Evolutionary conservation across 805 yeast genomes (phyloP).

Genomic region (Diddensiella santjacobensis): DNA sequence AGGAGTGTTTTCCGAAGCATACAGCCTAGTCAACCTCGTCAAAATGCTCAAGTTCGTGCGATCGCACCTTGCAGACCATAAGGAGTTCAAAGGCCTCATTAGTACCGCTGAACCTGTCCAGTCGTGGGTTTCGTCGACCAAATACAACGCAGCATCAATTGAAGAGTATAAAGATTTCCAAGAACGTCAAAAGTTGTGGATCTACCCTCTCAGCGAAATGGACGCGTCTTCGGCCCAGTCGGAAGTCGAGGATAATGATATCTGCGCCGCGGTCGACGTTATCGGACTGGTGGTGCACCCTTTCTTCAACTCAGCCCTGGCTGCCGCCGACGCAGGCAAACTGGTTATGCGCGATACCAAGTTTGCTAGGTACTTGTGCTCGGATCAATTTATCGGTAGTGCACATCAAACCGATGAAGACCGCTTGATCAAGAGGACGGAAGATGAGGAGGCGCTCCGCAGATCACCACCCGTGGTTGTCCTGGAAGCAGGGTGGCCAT

Average conservation of each 20-base stretch:
- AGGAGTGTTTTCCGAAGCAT: conserved; percentile 21
- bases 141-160: conserved; percentile 20
- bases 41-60: conserved; percentile 20
- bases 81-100: conserved; percentile 43
- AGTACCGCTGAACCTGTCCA: conserved; percentile 85
- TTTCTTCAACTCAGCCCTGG: conserved; percentile 58
- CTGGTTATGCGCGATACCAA: conserved; percentile 58
- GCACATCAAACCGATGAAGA: conserved; percentile 14
- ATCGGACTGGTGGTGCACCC: conserved; percentile 76
- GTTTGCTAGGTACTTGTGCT: conserved; percentile 52
- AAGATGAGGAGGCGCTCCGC: background rate
- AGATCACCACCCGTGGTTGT: conserved; percentile 45
- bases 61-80: background rate
- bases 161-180: conserved; percentile 29
- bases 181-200: conserved; percentile 2
- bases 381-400: conserved; percentile 29
- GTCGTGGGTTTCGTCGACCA: conserved; percentile 38
- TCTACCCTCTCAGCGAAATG: background rate
- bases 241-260: conserved; percentile 45
- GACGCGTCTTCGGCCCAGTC: conserved; percentile 1
- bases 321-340: conserved; percentile 60
- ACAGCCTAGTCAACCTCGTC: conserved; percentile 21
- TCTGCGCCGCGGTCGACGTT: conserved; percentile 74
- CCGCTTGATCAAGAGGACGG: background rate
- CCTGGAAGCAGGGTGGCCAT: conserved; percentile 90